A percentile compares a stretch with the other conserved stretches of the same genome.
phyloP scores from a whole-genome alignment of 495 filamentous ascomycete species.

The Neohortaea acidophila region DNA sequence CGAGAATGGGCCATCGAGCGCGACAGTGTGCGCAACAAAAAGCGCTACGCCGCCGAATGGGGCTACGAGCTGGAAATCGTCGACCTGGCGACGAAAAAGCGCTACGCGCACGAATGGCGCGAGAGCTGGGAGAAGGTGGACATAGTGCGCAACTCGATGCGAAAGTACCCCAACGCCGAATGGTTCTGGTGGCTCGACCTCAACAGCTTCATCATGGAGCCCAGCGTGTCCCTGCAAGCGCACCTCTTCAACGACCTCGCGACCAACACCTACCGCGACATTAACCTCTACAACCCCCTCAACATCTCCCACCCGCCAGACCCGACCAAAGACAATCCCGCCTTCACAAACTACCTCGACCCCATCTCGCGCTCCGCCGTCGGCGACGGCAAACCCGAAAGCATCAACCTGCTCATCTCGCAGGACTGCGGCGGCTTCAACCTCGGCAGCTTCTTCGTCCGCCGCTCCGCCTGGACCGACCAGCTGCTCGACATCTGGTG shows the following conservation, averaged over 20 bases:
- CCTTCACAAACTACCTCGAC: slow-evolving; percentile 48
- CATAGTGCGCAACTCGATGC: slow-evolving; percentile 76
- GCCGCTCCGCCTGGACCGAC: slow-evolving; percentile 74
- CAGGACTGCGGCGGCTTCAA: slow-evolving; percentile 97
- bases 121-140: slow-evolving; percentile 99
- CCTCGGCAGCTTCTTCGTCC: slow-evolving; percentile 86
- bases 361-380: slow-evolving; percentile 48
- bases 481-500: slow-evolving; percentile 93
- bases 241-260: slow-evolving; percentile 76
- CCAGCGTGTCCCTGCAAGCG: slow-evolving; percentile 71
- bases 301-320: slow-evolving; percentile 73
- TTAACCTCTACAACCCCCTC: slow-evolving; percentile 88
- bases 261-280: slow-evolving; percentile 77
- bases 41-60: slow-evolving; percentile 72
- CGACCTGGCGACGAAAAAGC: slow-evolving; percentile 95
- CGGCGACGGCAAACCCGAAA: slow-evolving; percentile 57
- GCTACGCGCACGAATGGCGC: slow-evolving; percentile 97
- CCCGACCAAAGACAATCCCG: slow-evolving; percentile 20
- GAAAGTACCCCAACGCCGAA: slow-evolving; percentile 88
- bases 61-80: slow-evolving; percentile 93
- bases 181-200: slow-evolving; percentile 99
- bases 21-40: slow-evolving; percentile 90
- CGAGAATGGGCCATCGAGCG: slow-evolving; percentile 97
- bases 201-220: slow-evolving; percentile 97
- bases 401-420: slow-evolving; percentile 73